Evolutionary conservation across 805 yeast species (phyloP), one percentile per base, ranked within the genome.

Genomic region (Blastobotrys peoriensis): DNA sequence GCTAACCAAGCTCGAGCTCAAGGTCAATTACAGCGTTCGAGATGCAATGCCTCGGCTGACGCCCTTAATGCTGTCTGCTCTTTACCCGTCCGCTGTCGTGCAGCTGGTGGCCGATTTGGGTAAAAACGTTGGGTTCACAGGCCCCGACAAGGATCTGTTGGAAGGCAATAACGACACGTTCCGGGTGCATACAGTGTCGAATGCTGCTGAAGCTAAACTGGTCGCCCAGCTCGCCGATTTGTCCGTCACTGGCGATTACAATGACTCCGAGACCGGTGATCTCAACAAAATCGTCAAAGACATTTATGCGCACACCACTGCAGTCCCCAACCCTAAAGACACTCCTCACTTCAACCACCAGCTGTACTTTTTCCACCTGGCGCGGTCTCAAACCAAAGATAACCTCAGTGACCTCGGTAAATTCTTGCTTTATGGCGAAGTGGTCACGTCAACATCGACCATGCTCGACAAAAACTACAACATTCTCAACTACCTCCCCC

Each of bases 371-470:
- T 57, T 63, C 5, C 54, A 60, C 21, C 61, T 85, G 36, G 59
- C 59, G 17, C 54, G 58, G 18, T 57, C 33, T 5, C 53, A 44
- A 25, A 59, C 17, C 63, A 72, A 62, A 25, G 54, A 49, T 15
- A 25, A 25, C 13, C 13, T 8, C 13, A 16, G 20, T 16, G 10
- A 19, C 37, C 36, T 33, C 13, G 39, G 39, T 8, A 33, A 43
- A 36, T 37, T 33, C 34, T 61, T 86, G 18, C 64, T 85, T 28
- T 91, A 91, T 58, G 87, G 86, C 10, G 97, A 91, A 58, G 95
- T 89, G 4, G 79, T 89, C 1, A 85, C 96, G 0, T 89, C 98
- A 0, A 91, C 98, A 0, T 81, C 78, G 44, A 75, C 85, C 0
- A 65, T 91, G 58, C 67, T 93, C 53, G 95, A 91, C 58, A 71